Conservation (phyloP, 2,329 filamentous ascomycete species). For the Aspergillus caelatus region DNA sequence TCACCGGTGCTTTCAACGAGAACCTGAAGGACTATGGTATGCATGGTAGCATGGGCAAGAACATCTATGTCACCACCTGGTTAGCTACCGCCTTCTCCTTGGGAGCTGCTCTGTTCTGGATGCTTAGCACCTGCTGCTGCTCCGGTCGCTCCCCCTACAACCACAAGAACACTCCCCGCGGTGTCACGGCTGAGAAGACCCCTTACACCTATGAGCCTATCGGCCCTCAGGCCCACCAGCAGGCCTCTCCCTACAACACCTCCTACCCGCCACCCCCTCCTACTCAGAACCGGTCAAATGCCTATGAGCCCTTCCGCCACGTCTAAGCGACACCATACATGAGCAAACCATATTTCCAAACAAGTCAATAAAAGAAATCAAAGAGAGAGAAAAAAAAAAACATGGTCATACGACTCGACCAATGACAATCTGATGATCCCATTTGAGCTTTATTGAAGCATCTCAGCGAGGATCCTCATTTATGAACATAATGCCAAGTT, state of each 20-base stretch:
- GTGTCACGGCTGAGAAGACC: slow-evolving; percentile 60
- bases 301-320: slow-evolving; percentile 44
- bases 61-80: slow-evolving; percentile 76
- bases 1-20: slow-evolving; percentile 69
- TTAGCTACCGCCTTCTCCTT: slow-evolving; percentile 77
- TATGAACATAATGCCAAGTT: slow-evolving; percentile 21
- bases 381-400: neutral
- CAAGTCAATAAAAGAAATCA: neutral
- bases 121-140: slow-evolving; percentile 91
- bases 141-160: slow-evolving; percentile 62
- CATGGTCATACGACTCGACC: neutral
- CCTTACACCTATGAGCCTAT: slow-evolving; percentile 65
- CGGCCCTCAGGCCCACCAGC: slow-evolving; percentile 28
- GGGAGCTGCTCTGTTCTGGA: slow-evolving; percentile 82
- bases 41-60: slow-evolving; percentile 64
- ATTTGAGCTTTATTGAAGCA: neutral
- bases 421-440: neutral
- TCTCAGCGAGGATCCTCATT: neutral
- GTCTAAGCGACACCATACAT: slow-evolving; percentile 25
- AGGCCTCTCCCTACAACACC: slow-evolving; percentile 20
- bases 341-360: neutral
- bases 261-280: slow-evolving; percentile 33
- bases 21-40: slow-evolving; percentile 74
- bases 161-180: slow-evolving; percentile 44
- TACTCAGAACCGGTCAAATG: slow-evolving; percentile 25